Base-by-base conservation (phyloP, 805 yeast species). In the Naumovozyma baii region DNA sequence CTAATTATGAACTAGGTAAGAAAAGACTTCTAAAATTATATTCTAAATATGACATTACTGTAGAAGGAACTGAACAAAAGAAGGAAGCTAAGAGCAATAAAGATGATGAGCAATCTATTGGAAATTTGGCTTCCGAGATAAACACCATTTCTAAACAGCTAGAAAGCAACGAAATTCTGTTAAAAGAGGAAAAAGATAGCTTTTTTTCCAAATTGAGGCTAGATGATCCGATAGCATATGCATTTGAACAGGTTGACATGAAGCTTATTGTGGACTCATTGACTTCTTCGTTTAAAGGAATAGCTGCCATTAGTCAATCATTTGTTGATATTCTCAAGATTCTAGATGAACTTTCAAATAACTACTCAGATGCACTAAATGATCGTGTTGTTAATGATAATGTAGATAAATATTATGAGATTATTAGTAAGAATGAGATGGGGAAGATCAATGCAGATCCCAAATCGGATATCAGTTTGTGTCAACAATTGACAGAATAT, bases 341-440 rank as follows among this genome's bases (percentile, higher is more conserved):
- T 14, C 54, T 85, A 37, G 57, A 61, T 2, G 60, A 61, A 4
- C 64, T 88, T 61, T 57, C 68, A 7, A 53, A 66, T 2, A 72
- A 73, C n/a, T 87, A 83, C 60, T 84, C 86, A 50, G 84, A 83
- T 36, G 82, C 86, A 51, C 76, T 86, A 63, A 86, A 88, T 55
- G 96, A 88, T 61, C 75, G 77, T 5, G 94, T 88, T 0, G 96
- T 88, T 15, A 85, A 85, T 57, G 72, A 67, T 16, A 78, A 88
- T 1, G 78, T 86, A 14, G 64, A 72, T 15, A 63, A 64, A 10
- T 81, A 55, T 52, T 68, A 68, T 26, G 70, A 74, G 34, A 68
- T 45, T 18, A 39, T 61, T 32, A 56, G 55, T 22, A 41, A 48
- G 34, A 48, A 46, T 28, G 43, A 39, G 31, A 39, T 50, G 36